Conservation (phyloP, 192 early-diverging fungal species). For the Backusella psychrophila region DNA sequence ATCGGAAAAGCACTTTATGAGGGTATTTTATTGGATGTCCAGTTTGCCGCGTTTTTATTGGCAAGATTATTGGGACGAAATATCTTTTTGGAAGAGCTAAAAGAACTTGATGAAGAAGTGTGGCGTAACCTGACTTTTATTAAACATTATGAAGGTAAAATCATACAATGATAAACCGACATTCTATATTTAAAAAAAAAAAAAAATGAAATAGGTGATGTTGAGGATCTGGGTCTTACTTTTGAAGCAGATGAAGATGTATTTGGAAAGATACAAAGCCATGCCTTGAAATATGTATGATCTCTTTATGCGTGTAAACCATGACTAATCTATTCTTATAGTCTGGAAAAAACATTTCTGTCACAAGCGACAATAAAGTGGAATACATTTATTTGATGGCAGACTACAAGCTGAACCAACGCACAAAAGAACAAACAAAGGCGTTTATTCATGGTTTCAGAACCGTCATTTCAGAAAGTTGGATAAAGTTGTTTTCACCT, state of each 20-base stretch:
- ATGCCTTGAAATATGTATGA: constrained; percentile 37
- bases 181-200: background rate
- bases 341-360: constrained; percentile 53
- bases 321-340: background rate
- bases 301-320: background rate
- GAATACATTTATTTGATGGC: constrained; percentile 75
- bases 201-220: constrained; percentile 39
- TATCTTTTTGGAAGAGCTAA: constrained; percentile 58
- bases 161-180: background rate
- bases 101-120: constrained; percentile 53
- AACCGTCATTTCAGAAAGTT: constrained; percentile 69
- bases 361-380: constrained; percentile 62
- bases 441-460: constrained; percentile 74
- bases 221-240: constrained; percentile 62
- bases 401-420: constrained; percentile 73
- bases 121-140: constrained; percentile 53
- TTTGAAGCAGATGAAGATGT: constrained; percentile 61
- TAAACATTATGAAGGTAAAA: constrained; percentile 54
- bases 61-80: constrained; percentile 53
- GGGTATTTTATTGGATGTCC: constrained; percentile 55
- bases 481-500: constrained; percentile 87
- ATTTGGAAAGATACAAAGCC: constrained; percentile 44
- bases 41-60: constrained; percentile 61
- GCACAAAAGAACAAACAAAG: constrained; percentile 60
- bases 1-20: constrained; percentile 66